Evolutionary conservation across 768 basidiomycete genomes (phyloP).

Genomic region (Boletus rufocinnamomeus): DNA sequence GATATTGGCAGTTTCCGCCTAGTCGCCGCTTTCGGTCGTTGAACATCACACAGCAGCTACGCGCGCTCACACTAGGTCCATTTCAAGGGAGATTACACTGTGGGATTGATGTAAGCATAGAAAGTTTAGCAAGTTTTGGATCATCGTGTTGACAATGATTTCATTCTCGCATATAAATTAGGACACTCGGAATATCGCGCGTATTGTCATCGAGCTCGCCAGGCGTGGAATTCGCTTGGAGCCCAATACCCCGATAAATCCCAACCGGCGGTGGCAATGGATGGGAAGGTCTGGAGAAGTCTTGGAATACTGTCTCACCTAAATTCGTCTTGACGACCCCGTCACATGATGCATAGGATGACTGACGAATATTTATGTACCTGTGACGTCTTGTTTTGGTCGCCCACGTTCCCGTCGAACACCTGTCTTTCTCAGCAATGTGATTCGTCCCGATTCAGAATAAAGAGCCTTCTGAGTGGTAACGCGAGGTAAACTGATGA

Average conservation of each 20-base stretch:
- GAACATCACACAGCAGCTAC: conserved; percentile 76
- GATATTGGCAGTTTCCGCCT: conserved; percentile 18
- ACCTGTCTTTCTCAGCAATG: conserved; percentile 1
- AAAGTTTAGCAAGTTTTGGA: conserved; percentile 2
- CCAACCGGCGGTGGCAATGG: conserved; percentile 75
- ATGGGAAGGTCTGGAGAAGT: conserved; percentile 79
- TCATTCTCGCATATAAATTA: conserved; percentile 32
- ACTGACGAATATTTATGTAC: conserved; percentile 7
- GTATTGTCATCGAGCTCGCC: conserved; percentile 79
- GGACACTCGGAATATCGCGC: conserved; percentile 90
- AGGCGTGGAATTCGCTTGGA: conserved; percentile 63
- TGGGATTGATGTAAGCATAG: conserved; percentile 81
- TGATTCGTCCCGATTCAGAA: conserved; percentile 3
- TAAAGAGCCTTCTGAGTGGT: background rate
- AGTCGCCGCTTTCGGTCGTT: conserved; percentile 38
- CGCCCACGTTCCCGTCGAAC: background rate
- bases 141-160: conserved; percentile 4
- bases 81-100: conserved; percentile 87
- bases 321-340: conserved; percentile 3
- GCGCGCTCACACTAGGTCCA: conserved; percentile 63
- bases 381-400: background rate
- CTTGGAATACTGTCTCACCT: conserved; percentile 45
- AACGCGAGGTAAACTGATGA: background rate
- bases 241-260: conserved; percentile 72
- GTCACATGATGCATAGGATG: conserved; percentile 16